phyloP scores from a whole-genome alignment of 192 early-diverging fungal genomes.

The Radiomyces spectabilis region DNA sequence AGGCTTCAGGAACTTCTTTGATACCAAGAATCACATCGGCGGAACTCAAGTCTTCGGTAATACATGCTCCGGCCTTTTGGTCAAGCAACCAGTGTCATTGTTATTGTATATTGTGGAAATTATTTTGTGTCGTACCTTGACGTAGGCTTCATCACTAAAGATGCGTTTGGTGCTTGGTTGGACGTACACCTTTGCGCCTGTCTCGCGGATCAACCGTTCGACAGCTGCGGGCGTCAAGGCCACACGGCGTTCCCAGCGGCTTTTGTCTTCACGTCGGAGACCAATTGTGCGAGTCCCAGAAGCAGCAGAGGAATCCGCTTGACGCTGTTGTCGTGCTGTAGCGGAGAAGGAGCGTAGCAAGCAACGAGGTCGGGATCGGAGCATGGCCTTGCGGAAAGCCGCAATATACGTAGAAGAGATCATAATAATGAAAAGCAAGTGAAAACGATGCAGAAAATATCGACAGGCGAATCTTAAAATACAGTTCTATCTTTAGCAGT shows the following conservation, averaged over 20 bases:
- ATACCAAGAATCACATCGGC: conserved; percentile 95
- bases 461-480: too few relatives aligned
- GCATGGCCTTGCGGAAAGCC: too few relatives aligned
- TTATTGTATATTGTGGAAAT: too few relatives aligned
- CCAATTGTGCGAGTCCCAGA: conserved; percentile 45
- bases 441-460: too few relatives aligned
- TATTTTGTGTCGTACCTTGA: conserved; percentile 39
- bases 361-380: too few relatives aligned
- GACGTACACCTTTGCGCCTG: conserved; percentile 75
- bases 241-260: conserved; percentile 93
- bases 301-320: neutral
- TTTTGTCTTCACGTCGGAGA: conserved; percentile 93
- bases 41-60: conserved; percentile 79
- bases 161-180: conserved; percentile 93
- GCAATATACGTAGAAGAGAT: too few relatives aligned
- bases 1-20: conserved; percentile 85
- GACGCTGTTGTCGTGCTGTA: neutral
- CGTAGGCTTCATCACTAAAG: conserved; percentile 79
- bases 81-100: too few relatives aligned
- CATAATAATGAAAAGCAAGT: too few relatives aligned
- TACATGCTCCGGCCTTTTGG: conserved; percentile 71
- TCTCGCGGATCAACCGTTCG: conserved; percentile 75
- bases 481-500: too few relatives aligned
- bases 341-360: neutral
- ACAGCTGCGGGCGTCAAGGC: conserved; percentile 85